Evolutionary conservation across 75 land plant species (phyloP), one percentile per base, ranked within the genome.

Genomic region (Pinus tabuliformis): DNA sequence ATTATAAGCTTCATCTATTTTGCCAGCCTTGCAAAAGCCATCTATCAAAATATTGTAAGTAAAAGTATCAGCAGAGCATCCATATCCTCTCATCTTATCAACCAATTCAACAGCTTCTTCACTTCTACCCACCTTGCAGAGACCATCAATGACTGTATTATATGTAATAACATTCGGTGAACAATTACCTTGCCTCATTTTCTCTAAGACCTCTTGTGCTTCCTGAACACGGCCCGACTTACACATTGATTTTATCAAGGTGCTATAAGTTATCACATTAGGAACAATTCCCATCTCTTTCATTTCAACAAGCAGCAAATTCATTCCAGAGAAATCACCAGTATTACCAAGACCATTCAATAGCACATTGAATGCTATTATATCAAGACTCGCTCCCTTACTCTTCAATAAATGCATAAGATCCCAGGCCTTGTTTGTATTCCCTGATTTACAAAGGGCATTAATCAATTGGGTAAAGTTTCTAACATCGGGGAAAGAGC

Each of bases 121-220:
- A 36, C 87, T 76, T 58, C 80, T 73, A 21, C 88, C 87, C 3
- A 74, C 78, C 56, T 78, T 87, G 66, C 83, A 87, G 58, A 82
- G 83, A 45, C 87, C 89, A 84, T 78, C 71, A 65, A 88, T 86
- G 74, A 88, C 65, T 15, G 84, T 81, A 75, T 78, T 91, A 62
- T 88, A 88, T 4, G 93, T 66, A 66, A 66, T 68, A 8, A 17
- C 36, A 42, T 68, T 37, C 39, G 13, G 45, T 33, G n/a, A 37
- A 65, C 70, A 65, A 17, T 65, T 20, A 65, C 18, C 17, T 20
- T 59, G 52, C 14, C 56, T n/a, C 33, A 74, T 78, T 13, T 59
- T 76, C 56, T 74, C 76, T 56, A 56, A 73, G 8, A 78, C 9
- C 14, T 73, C 78, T 2, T 30, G 59, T 2, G 5, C 28, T 66